Base-by-base conservation (phyloP, 2,329 filamentous ascomycete genomes). In the Alternaria postmessia region DNA sequence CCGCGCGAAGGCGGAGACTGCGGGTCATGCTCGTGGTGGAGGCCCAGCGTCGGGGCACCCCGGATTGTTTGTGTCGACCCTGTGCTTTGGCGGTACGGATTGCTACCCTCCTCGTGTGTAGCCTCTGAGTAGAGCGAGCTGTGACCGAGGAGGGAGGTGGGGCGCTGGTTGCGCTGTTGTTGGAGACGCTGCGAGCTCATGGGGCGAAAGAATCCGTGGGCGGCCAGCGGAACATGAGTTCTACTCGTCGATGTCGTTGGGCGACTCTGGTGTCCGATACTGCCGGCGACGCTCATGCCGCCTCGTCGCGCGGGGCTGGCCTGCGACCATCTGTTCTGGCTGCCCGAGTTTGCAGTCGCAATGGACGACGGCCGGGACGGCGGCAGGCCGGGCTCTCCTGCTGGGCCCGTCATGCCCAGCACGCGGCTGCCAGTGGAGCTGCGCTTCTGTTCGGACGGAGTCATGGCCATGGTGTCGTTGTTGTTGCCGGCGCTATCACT, bases 141-240 rank as follows among this genome's bases (percentile, higher is more conserved):
- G 24, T 74, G 74, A 52, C 74, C 77, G 42, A 78, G 72, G 18
- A 77, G 63, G 24, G 76, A 78, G 28, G 73, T 79, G 38, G 83
- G 84, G 47, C 83, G 82, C 67, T 83, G 87, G 64, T 89, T 89
- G 77, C 94, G 86, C 79, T 98, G 95, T 55, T 93, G 93, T 80
- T 98, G 94, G 51, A 98, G 83, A 76, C 93, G 91, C 77, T 97
- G 93, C 24, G 94, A 96, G 81, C 94, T 98, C 93, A 99, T 96
- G 39, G 95, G 95, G 22, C 90, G 91, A 75, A 96, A 97, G 81
- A 99, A 98, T 54, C 92, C 94, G 73, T 94, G 91, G 16, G 93
- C 93, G 3, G 93, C 90, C 54, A 99, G 82, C 1, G 95, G 94
- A 20, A 96, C 93, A 83, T 99, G 95, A 42, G 92, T 95, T 73